Evolutionary conservation across 192 early-diverging fungal genomes (phyloP).

Genomic region (Coemansia sp.): DNA sequence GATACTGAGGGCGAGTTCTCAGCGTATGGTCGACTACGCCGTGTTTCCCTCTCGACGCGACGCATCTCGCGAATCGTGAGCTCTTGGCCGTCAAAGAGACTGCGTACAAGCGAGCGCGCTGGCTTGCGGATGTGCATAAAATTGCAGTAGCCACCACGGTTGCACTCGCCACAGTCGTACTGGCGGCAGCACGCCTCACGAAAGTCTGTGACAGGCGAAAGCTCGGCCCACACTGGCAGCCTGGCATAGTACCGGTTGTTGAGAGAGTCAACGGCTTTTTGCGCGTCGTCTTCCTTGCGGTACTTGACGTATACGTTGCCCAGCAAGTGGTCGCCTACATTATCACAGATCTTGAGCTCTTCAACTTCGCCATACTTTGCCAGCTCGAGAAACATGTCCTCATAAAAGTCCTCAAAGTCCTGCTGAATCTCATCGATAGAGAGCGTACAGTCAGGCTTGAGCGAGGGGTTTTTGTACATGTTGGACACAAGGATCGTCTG

Average conservation of each 20-base stretch:
- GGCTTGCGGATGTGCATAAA: conserved; percentile 98
- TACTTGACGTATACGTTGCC: conserved; percentile 96
- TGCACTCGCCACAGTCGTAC: conserved; percentile 93
- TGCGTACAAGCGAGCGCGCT: conserved; percentile 71
- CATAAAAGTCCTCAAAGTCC: conserved; percentile 95
- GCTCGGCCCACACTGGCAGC: conserved; percentile 92
- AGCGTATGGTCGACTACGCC: conserved; percentile 17
- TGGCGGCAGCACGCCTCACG: conserved; percentile 97
- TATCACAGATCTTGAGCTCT: conserved; percentile 97
- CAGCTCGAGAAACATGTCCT: conserved; percentile 95
- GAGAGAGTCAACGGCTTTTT: conserved; percentile 85
- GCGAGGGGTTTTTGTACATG: conserved; percentile 89
- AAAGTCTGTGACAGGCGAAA: conserved; percentile 97
- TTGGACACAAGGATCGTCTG: conserved; percentile 94
- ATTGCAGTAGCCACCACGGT: conserved; percentile 95
- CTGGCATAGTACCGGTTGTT: conserved; percentile 96
- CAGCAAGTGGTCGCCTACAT: conserved; percentile 96
- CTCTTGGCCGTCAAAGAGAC: conserved; percentile 82
- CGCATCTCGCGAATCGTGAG: conserved; percentile 54
- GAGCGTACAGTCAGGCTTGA: conserved; percentile 69
- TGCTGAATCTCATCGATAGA: conserved; percentile 63
- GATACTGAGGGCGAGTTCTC: conserved; percentile 20
- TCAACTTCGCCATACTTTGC: conserved; percentile 96
- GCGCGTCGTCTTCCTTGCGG: conserved; percentile 89
- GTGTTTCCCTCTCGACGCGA: conserved; percentile 48